Conservation (phyloP, 805 yeast species). For the Candida piceae region DNA sequence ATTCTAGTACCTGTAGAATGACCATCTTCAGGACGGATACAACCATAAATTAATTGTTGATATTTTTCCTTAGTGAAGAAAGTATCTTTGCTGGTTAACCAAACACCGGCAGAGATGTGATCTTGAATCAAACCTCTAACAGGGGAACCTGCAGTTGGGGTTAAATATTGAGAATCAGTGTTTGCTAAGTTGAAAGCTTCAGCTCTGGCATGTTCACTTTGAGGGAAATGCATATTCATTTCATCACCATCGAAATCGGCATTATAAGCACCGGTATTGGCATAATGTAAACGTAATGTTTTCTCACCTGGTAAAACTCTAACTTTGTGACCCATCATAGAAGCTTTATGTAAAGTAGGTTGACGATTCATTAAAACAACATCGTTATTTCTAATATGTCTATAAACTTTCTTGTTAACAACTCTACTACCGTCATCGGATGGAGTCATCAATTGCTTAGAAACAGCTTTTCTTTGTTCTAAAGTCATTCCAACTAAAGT, state of each 20-base stretch:
- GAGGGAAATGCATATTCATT: constrained; percentile 99
- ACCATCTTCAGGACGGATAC: constrained; percentile 96
- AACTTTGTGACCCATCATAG: constrained; percentile 99
- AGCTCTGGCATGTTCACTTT: constrained; percentile 93
- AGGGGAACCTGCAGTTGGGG: constrained; percentile 98
- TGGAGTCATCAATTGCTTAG: constrained; percentile 92
- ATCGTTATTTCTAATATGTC: constrained; percentile 93
- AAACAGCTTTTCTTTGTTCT: constrained; percentile 93
- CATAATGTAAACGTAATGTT: constrained; percentile 93
- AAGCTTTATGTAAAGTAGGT: constrained; percentile 97
- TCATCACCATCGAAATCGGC: constrained; percentile 99
- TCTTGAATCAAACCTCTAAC: constrained; percentile 98
- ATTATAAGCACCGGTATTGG: constrained; percentile 98
- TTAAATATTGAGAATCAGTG: constrained; percentile 94
- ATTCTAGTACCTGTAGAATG: constrained; percentile 70
- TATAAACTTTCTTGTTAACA: constrained; percentile 84
- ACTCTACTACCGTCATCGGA: constrained; percentile 46
- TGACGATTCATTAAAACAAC: constrained; percentile 98
- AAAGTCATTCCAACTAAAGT: constrained; percentile 82
- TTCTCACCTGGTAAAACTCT: constrained; percentile 96
- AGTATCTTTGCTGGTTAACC: constrained; percentile 91
- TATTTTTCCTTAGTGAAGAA: constrained; percentile 88
- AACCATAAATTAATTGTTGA: constrained; percentile 90
- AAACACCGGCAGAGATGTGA: constrained; percentile 97
- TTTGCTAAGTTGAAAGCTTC: constrained; percentile 94